Base-by-base conservation (phyloP, 2,329 filamentous ascomycete species). In the Sarocladium brachiariae region DNA sequence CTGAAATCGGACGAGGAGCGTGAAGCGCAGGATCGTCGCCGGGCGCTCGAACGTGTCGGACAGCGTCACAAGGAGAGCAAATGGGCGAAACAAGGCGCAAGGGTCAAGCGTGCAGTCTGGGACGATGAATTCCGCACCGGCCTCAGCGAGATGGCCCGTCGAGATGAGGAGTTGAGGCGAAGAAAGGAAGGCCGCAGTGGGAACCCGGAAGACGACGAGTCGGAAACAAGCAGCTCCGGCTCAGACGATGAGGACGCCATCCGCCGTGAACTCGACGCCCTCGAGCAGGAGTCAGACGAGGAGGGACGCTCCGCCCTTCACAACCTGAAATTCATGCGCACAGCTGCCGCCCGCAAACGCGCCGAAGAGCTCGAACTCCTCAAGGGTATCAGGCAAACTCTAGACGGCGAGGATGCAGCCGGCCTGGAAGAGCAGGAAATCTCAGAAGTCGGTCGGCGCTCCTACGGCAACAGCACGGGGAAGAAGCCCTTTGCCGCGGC, bases 271-370 rank as follows among this genome's bases (percentile, higher is more conserved):
- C 58, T 73, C 6, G 70, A 70, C 14, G 48, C 23, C 5, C 67
- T 73, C 9, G 70, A 72, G 30, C 62, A 70, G 8, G 69, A 75
- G 13, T 35, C 30, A 4, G 76, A 78, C 19, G 70, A 70, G n/a
- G 72, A 64, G 16, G 46, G 46, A 4, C 75, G 78, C 57, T 84
- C 84, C 13, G 85, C 81, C 58, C 71, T 99, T 6, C 83, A 88
- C 67, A 78, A 80, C 49, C 89, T 99, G 85, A 88, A 89, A 54
- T 99, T 99, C 65, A 97, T 99, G 93, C 83, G 86, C 60, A 89
- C 86, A 57, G 89, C 90, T 1, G 86, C 85, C 24, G 76, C 83
- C 33, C 82, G 83, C 60, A 90, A 85, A 65, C 81, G 85, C 55
- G 79, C 83, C 52, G 96, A 97, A 58, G 88, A 96, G 59, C n/a